Evolutionary conservation across 1,284 basidiomycete genomes (phyloP).

Genomic region (Bondarzewia mesenterica): DNA sequence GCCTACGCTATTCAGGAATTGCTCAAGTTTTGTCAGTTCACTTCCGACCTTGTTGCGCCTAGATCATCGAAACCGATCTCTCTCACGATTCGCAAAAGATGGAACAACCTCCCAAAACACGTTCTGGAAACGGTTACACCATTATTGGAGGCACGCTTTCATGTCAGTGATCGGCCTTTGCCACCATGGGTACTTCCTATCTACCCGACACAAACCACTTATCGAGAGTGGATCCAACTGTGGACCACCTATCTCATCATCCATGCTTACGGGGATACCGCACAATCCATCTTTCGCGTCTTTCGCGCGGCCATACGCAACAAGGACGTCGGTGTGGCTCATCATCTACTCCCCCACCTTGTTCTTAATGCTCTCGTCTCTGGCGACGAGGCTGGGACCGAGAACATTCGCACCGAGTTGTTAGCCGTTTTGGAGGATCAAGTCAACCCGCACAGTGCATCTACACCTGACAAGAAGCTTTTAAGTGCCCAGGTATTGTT

Average conservation of each 20-base stretch:
- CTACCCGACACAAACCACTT: constrained; percentile 71
- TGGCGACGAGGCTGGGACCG: constrained; percentile 53
- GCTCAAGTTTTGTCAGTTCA: constrained; percentile 84
- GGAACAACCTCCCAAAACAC: constrained; percentile 76
- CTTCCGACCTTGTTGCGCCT: constrained; percentile 54
- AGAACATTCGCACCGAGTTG: constrained; percentile 73
- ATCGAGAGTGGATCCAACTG: constrained; percentile 92
- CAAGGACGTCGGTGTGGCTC: constrained; percentile 88
- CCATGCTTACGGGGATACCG: constrained; percentile 47
- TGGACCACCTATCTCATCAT: constrained; percentile 88
- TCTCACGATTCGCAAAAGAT: constrained; percentile 61
- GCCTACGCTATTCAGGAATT: constrained; percentile 94
- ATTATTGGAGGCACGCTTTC: constrained; percentile 73
- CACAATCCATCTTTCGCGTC: constrained; percentile 68
- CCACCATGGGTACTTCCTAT: constrained; percentile 56
- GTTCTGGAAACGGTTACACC: constrained; percentile 87
- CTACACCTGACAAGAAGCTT: constrained; percentile 69
- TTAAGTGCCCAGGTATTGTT: constrained; percentile 79
- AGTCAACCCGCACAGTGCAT: constrained; percentile 51
- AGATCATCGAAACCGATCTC: constrained; percentile 46
- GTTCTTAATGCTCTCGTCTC: constrained; percentile 84
- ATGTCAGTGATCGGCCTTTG: constrained; percentile 30
- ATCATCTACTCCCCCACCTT: constrained; percentile 87
- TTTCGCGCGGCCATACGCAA: constrained; percentile 78
- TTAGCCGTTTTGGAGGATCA: constrained; percentile 84